Evolutionary conservation across 768 basidiomycete genomes (phyloP), one percentile per base, ranked within the genome.

Genomic region (Trametes maxima): DNA sequence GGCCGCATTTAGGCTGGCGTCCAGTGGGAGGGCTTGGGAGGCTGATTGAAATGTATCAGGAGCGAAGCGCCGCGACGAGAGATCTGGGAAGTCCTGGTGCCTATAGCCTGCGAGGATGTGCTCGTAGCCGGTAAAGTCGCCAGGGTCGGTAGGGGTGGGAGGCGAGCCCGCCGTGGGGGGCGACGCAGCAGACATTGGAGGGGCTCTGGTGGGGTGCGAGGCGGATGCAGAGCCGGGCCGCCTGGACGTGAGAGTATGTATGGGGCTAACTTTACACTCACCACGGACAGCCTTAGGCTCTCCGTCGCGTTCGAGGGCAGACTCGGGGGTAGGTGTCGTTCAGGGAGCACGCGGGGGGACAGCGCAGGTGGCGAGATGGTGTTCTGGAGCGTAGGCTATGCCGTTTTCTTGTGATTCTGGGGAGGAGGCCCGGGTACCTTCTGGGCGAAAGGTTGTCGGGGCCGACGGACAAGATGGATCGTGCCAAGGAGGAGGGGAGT

Each of bases 1-100:
- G 25, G 28, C 13, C 4, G 48, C 21, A 37, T 48, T 40, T 10
- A 35, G 5, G 17, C 24, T 25, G n/a, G 48, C 24, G 43, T 58
- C 46, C n/a, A 46, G 48, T 5, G 35, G 4, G 5, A 65, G 10
- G 43, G 60, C 53, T 25, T 50, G 62, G 16, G 60, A 62, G 39
- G 52, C 35, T 12, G 60, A 52, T 35, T 58, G 57, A n/a, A 50
- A 24, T 4, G 48, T 25, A 39, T 52, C 56, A 24, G 64, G 57
- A n/a, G 64, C 54, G 54, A 59, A 62, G 37, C 64, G 64, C 33
- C 57, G 56, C 5, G 60, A 58, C n/a, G 64, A 65, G 25, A 65
- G 60, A 54, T 65, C 64, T 40, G 64, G 64, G 57, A 65, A 60
- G 47, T 65, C 64, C 14, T 57, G 51, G 37, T 62, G 64, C 21